phyloP scores from a whole-genome alignment of 306 rosid genomes.

The Prunus dulcis region DNA sequence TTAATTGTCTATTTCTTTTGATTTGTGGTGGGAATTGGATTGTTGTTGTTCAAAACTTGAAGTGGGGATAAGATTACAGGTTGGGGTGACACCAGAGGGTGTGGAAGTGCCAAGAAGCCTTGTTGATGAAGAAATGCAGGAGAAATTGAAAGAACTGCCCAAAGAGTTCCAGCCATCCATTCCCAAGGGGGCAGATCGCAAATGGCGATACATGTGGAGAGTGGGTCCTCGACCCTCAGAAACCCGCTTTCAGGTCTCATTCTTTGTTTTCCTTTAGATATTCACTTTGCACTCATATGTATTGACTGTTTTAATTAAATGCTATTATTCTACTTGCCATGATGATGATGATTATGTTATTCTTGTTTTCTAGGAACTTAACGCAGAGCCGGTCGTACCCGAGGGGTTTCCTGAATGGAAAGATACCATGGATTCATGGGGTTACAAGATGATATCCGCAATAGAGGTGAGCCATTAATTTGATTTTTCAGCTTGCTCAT shows the following conservation, averaged over 20 bases:
- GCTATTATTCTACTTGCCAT: slow-evolving; percentile 12
- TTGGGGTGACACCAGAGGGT: slow-evolving; percentile 91
- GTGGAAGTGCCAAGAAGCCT: slow-evolving; percentile 91
- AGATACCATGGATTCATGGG: slow-evolving; percentile 95
- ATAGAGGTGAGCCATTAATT: slow-evolving; percentile 46
- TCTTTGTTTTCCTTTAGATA: background rate
- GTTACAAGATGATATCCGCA: slow-evolving; percentile 85
- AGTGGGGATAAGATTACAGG: slow-evolving; percentile 42
- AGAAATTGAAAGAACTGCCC: slow-evolving; percentile 68
- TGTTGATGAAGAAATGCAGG: slow-evolving; percentile 86
- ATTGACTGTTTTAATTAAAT: background rate
- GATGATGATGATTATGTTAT: background rate
- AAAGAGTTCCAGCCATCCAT: slow-evolving; percentile 52
- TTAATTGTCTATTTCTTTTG: background rate
- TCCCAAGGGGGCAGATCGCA: slow-evolving; percentile 81
- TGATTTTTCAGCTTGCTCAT: background rate
- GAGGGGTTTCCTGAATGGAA: slow-evolving; percentile 89
- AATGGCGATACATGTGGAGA: slow-evolving; percentile 97
- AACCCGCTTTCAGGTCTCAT: slow-evolving; percentile 72
- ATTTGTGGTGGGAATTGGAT: background rate
- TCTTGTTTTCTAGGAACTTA: slow-evolving; percentile 62
- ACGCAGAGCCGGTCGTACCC: slow-evolving; percentile 90
- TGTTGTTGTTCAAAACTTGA: background rate
- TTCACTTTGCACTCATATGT: background rate
- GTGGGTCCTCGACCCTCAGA: slow-evolving; percentile 80